These are phyloP conservation scores for Botrytis aclada DNA, from an alignment of 2,329 filamentous ascomycete genomes.

Conservation along the genomic window DNA sequence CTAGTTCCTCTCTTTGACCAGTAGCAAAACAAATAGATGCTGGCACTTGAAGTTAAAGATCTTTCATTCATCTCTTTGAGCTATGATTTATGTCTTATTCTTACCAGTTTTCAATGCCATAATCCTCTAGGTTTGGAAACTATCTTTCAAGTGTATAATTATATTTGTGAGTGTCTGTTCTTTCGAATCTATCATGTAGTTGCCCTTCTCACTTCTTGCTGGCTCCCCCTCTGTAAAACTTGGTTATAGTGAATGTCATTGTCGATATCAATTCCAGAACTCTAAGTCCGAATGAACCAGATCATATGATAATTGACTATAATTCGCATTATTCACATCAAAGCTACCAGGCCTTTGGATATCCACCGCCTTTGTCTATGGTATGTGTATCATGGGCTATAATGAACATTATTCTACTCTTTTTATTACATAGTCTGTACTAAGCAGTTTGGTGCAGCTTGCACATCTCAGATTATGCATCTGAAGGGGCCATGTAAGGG, in stretches of 20 bases:
- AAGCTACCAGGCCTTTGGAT: background rate
- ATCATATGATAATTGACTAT: background rate
- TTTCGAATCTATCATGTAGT: background rate
- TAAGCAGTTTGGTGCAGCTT: fast-evolving
- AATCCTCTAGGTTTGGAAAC: background rate
- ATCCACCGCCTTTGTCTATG: background rate
- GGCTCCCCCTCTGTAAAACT: background rate
- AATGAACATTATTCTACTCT: background rate
- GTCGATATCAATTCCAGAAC: background rate
- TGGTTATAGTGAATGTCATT: background rate
- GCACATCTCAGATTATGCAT: background rate
- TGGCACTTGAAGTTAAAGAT: background rate
- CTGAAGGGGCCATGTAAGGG: fast-evolving
- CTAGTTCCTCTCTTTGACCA: background rate
- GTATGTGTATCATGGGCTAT: background rate
- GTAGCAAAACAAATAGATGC: background rate
- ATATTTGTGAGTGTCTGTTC: background rate
- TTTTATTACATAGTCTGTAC: background rate
- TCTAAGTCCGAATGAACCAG: background rate
- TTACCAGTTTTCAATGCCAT: fast-evolving
- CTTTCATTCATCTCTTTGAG: background rate
- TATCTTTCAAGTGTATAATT: background rate
- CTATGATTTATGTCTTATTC: background rate
- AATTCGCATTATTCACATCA: background rate
- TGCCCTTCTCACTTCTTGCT: background rate